Evolutionary conservation across 2,329 filamentous ascomycete genomes (phyloP), one percentile per base, ranked within the genome.

Genomic region (Spiromastix sp.): DNA sequence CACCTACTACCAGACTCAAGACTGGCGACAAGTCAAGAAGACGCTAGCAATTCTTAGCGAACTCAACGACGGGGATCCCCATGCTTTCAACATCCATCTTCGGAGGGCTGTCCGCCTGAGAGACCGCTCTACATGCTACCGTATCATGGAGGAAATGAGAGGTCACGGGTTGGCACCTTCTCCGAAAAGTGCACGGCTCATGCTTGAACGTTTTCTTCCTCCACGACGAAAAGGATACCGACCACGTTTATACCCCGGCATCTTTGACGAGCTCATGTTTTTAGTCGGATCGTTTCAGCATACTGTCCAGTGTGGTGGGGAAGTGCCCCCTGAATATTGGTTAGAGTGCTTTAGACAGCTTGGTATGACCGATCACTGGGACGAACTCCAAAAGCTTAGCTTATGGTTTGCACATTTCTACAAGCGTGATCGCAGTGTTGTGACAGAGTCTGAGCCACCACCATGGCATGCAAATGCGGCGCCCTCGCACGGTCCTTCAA

Each of bases 281-380:
- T 55, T 71, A 30, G 57, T 67, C 3, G 66, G 64, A 19, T 51
- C 71, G 13, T 57, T 70, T 20, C 62, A 70, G 36, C 55, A 57
- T 30, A 57, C 71, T 27, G 59, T 73, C 33, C 54, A 63, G 40
- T 57, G 53, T 25, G 66, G 64, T 12, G 55, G 56, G 36, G 43
- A 55, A 37, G 56, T 72, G 16, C 57, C 57, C 15, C 54, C 61
- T 3, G 53, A 43, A 17, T 48, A 60, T 11, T 81, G 77, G 77
- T 54, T 58, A 30, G 74, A 79, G 48, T 59, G 77, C 7, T 48
- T 81, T 27, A 71, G 71, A 30, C 67, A 75, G 18, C 65, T 73
- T 30, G 77, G 76, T 3, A 78, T 75, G 70, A 51, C 59, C 6
- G 59, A 67, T 5, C 60, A 65, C 11, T 66, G 74, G 47, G 48